Evolutionary conservation across 345 rosid species (phyloP).

Genomic region (Camelina sativa): DNA sequence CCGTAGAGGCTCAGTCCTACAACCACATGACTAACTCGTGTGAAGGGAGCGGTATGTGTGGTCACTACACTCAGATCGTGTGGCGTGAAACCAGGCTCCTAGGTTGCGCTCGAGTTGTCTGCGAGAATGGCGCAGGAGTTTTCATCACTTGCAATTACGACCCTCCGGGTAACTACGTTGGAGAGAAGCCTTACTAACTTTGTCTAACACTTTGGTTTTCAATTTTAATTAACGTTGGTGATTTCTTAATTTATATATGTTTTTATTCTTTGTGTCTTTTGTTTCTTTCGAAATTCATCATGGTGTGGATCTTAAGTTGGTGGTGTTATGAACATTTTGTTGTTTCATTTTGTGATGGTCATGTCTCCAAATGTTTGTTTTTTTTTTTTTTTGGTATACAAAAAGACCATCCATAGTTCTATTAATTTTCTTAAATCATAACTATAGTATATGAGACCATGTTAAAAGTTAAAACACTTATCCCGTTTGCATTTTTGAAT

Average conservation of each 20-base stretch:
- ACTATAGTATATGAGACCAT: not conserved
- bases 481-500: not conserved
- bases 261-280: not conserved
- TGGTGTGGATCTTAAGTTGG: conserved; percentile 12
- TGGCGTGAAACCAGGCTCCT: conserved; percentile 66
- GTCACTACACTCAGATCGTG: conserved; percentile 88
- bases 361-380: conserved; percentile 4
- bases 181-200: conserved; percentile 75
- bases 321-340: conserved; percentile 27
- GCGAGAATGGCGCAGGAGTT: conserved; percentile 58
- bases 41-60: conserved; percentile 53
- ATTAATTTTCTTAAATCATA: not conserved
- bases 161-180: conserved; percentile 89
- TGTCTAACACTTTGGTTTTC: conserved; percentile 17
- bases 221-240: conserved; percentile 3
- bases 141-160: conserved; percentile 91
- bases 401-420: not conserved
- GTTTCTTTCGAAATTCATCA: not conserved
- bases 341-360: conserved; percentile 22
- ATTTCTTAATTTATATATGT: not conserved
- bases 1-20: conserved; percentile 62
- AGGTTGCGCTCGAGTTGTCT: conserved; percentile 75
- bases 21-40: conserved; percentile 64
- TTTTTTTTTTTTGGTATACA: not conserved
- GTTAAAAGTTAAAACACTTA: not conserved